Evolutionary conservation across 306 rosid genomes (phyloP), one percentile per base, ranked within the genome.

Genomic region (Cicer cuneatum): DNA sequence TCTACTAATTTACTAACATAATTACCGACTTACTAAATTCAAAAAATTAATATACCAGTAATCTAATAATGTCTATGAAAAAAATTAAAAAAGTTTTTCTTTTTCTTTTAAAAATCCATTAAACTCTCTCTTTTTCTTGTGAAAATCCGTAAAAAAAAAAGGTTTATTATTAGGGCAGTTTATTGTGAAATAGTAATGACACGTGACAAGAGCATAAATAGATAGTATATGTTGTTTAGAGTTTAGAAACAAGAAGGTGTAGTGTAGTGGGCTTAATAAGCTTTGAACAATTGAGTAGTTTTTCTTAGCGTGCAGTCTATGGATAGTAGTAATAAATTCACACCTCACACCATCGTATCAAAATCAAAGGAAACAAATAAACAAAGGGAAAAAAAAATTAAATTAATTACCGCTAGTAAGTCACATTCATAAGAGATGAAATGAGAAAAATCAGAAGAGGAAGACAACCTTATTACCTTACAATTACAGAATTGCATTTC

Each of bases 371-470:
- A 18, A 63, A 51, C 6, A 7, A 40, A 5, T 8, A 5, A 40
- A 6, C 41, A 61, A 43, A 75, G 0, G 10, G 24, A 3, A 47
- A 10, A 1, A 9, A 52, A 74, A 54, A 48, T 38, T 10, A 19
- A 67, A 58, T 39, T 62, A 83, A 63, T 83, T 81, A 60, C 78
- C 15, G 89, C 71, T 81, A 62, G 74, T 59, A 71, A 69, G 83
- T 85, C 82, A 74, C 64, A 73, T 78, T 86, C 78, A 72, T 63
- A 65, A 72, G 83, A 75, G 77, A 3, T 6, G 43, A 37, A 11
- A 83, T 77, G 78, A 78, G 72, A 82, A 81, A 82, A 82, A 78
- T 67, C 47, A 79, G 60, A 48, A 61, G 42, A 38, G 18, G 42
- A 49, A 72, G 45, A 49, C 29, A 48, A 49, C 63, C 74, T 73